Percentiles rank a stretch among this genome's conserved stretches.
Conservation (phyloP, 1,139 yeast species). For the Scheffersomyces segobiensis region DNA sequence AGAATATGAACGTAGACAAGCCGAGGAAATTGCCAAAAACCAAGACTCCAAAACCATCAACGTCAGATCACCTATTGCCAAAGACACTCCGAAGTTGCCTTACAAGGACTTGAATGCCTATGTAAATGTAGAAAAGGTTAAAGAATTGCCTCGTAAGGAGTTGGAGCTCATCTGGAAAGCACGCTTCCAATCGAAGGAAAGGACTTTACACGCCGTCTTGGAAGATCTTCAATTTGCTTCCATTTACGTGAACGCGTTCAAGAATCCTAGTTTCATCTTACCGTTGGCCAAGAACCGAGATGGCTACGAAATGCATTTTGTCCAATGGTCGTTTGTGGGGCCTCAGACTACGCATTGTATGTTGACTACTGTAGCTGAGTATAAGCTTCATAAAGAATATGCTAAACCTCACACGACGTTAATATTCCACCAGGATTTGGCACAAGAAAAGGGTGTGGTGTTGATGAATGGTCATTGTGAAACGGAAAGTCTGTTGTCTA, state of each 20-base stretch:
- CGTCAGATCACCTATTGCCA: constrained; percentile 48
- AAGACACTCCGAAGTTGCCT: constrained; percentile 49
- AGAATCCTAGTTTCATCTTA: constrained; percentile 71
- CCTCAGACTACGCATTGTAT: constrained; percentile 84
- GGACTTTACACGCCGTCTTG: constrained; percentile 65
- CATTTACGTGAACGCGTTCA: constrained; percentile 66
- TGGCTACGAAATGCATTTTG: constrained; percentile 82
- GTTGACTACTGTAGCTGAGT: constrained; percentile 90
- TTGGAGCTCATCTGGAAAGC: constrained; percentile 89
- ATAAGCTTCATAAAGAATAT: constrained; percentile 84
- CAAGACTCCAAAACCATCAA: constrained; percentile 25
- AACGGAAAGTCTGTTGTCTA: constrained; percentile 59
- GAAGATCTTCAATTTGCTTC: constrained; percentile 56
- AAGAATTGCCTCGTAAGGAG: constrained; percentile 58
- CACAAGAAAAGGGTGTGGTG: constrained; percentile 60
- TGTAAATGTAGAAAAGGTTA: constrained; percentile 67
- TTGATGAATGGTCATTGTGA: constrained; percentile 90
- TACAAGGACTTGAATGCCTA: constrained; percentile 72
- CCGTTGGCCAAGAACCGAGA: constrained; percentile 62
- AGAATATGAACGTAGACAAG: constrained; percentile 48
- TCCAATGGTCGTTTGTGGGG: constrained; percentile 93
- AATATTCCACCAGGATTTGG: constrained; percentile 81
- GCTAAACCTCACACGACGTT: constrained; percentile 95
- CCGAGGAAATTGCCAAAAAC: constrained; percentile 29
- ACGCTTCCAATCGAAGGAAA: constrained; percentile 64